phyloP scores from a whole-genome alignment of 257 asterid species.

The Capsicum pubescens region DNA sequence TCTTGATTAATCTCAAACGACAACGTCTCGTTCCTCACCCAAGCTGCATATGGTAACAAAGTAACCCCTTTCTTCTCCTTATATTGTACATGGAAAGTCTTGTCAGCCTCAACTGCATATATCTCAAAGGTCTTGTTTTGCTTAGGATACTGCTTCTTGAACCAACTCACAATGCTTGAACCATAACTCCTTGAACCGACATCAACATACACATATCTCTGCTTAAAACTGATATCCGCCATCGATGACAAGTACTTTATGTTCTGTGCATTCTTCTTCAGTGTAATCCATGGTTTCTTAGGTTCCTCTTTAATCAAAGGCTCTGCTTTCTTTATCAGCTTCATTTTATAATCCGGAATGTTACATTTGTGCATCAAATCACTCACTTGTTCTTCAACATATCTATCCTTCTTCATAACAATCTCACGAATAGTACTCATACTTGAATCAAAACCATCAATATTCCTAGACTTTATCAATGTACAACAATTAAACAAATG shows the following conservation, averaged over 20 bases:
- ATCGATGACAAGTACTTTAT: constrained; percentile 76
- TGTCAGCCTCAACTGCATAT: constrained; percentile 92
- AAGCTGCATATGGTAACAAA: constrained; percentile 88
- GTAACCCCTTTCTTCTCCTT: constrained; percentile 79
- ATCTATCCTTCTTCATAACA: constrained; percentile 52
- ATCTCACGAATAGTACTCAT: constrained; percentile 42
- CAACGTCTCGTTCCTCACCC: constrained; percentile 88
- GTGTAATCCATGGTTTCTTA: constrained; percentile 87
- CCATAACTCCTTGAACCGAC: constrained; percentile 97
- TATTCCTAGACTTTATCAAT: constrained; percentile 48
- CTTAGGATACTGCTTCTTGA: constrained; percentile 93
- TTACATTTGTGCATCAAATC: constrained; percentile 56
- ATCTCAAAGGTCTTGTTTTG: constrained; percentile 90
- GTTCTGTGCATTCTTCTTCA: constrained; percentile 75
- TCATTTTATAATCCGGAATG: constrained; percentile 70
- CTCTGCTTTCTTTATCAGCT: constrained; percentile 69
- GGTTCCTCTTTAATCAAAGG: constrained; percentile 86
- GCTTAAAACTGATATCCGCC: constrained; percentile 88
- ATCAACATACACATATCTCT: constrained; percentile 76
- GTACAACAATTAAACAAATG: constrained; percentile 55
- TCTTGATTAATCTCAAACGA: constrained; percentile 82
- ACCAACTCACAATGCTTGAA: constrained; percentile 97
- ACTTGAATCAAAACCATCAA: constrained; percentile 43
- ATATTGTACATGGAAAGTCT: constrained; percentile 68
- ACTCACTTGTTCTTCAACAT: constrained; percentile 33